Evolutionary conservation across 495 filamentous ascomycete genomes (phyloP), one percentile per base, ranked within the genome.

Genomic region (Clohesyomyces aquaticus): DNA sequence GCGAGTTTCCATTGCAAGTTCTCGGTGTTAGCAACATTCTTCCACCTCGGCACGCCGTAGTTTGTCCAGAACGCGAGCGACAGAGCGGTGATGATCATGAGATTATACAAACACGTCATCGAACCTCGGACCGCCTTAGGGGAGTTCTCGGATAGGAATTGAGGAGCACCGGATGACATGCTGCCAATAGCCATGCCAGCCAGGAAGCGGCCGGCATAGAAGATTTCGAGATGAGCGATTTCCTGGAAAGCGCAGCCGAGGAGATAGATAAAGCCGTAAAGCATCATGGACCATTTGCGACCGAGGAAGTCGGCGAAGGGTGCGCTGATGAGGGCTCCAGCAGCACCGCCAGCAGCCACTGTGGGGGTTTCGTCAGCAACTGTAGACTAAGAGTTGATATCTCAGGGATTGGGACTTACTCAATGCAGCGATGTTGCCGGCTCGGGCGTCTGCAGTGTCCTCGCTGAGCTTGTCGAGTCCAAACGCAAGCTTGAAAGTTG

Each of bases 331-430:
- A 96, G 77, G 50, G 91, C 86, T 26, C 86, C 91, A 68, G 93
- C 88, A 79, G 94, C 93, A 8, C 91, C 96, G 55, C 91, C 91
- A 10, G 87, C 89, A 1, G 91, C 95, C 52, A 96, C 80, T 46
- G 94, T 87, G 6, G 6, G 3, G 90, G 71, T 1, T 72, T 67
- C 43, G 71, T 87, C 69, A 89, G 80, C 10, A 88, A 91, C 6
- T 81, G 79, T 70, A n/a, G 10, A 11, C 18, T 28, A n/a, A 18
- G 25, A 54, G 10, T 16, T 54, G 47, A 23, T 25, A 23, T 45
- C 14, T 14, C 3, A 12, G 25, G 3, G 23, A 27, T 19, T 28
- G 22, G 19, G 18, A 49, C 55, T 10, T 49, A 59, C 55, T 59
- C 43, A 59, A 32, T 21, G 55, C 41, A 49, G 55, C 55, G 22